phyloP scores from a whole-genome alignment of 2,329 filamentous ascomycete species.

The Bipolaris oryzae region DNA sequence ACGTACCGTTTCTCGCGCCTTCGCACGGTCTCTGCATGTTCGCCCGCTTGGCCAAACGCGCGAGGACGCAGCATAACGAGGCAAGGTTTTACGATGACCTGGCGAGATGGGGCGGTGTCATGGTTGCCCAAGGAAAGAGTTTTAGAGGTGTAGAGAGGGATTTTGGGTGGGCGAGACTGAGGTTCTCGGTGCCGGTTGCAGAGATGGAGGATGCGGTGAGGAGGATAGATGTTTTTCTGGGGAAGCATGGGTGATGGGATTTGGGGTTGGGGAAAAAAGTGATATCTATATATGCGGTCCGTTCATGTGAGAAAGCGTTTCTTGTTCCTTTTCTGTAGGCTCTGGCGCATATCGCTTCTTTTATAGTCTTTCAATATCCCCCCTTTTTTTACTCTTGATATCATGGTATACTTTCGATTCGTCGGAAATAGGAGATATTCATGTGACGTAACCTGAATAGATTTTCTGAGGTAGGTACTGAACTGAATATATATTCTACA shows the following conservation, averaged over 20 bases:
- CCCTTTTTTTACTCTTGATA: no score
- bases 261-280: background rate
- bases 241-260: background rate
- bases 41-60: slow-evolving; percentile 26
- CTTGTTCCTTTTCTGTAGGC: no score
- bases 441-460: background rate
- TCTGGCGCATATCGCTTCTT: background rate
- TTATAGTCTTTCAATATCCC: background rate
- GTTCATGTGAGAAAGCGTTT: background rate
- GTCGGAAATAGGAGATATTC: no score
- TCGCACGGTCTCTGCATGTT: slow-evolving; percentile 40
- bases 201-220: slow-evolving; percentile 12
- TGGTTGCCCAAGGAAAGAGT: slow-evolving; percentile 21
- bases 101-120: slow-evolving; percentile 14
- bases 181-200: slow-evolving; percentile 29
- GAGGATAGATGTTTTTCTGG: slow-evolving; percentile 12
- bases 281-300: background rate
- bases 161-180: slow-evolving; percentile 38
- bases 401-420: no score
- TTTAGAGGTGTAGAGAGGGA: slow-evolving; percentile 37
- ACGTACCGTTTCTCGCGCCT: slow-evolving; percentile 29
- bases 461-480: background rate
- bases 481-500: background rate
- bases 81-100: slow-evolving; percentile 25
- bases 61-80: slow-evolving; percentile 27